Conservation (phyloP, 2,329 filamentous ascomycete species). For the Aspergillus carbonarius region DNA sequence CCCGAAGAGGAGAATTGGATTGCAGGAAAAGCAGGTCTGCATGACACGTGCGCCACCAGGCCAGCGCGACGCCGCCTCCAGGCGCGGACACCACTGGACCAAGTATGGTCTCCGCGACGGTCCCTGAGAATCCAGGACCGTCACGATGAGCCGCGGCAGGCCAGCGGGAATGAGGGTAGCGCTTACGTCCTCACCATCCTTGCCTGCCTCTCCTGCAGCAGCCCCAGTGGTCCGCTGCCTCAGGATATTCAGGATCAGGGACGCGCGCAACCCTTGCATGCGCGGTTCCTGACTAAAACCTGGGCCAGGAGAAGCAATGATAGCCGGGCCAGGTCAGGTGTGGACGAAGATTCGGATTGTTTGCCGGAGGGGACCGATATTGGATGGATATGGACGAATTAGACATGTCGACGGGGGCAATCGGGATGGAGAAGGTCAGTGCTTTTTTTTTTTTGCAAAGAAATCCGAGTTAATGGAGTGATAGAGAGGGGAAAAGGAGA, state of each 20-base stretch:
- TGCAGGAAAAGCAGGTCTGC: not conserved
- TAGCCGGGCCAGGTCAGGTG: not conserved
- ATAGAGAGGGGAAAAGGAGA: not conserved
- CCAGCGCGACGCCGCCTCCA: not conserved
- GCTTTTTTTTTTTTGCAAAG: too few relatives aligned
- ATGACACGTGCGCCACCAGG: conserved; percentile 13
- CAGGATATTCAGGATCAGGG: conserved; percentile 12
- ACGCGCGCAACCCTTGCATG: conserved; percentile 18
- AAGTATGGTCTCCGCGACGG: too few relatives aligned
- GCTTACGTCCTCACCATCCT: conserved; percentile 17
- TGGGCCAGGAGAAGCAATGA: conserved; percentile 8
- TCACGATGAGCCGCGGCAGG: not conserved
- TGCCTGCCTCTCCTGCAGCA: conserved; percentile 18
- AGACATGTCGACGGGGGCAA: conserved; percentile 33
- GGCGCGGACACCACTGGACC: too few relatives aligned
- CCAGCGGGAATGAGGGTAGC: conserved; percentile 2
- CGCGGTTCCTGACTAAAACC: conserved; percentile 15
- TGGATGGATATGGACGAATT: conserved; percentile 14
- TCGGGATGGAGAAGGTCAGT: conserved; percentile 22
- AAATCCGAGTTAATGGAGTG: too few relatives aligned
- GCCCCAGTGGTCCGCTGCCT: conserved; percentile 13
- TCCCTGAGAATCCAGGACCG: conserved; percentile 5
- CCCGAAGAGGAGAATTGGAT: not conserved
- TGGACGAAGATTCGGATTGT: conserved; percentile 3
- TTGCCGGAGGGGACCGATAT: not conserved